phyloP scores from a whole-genome alignment of 345 rosid genomes.

The Gossypium mustelinum region DNA sequence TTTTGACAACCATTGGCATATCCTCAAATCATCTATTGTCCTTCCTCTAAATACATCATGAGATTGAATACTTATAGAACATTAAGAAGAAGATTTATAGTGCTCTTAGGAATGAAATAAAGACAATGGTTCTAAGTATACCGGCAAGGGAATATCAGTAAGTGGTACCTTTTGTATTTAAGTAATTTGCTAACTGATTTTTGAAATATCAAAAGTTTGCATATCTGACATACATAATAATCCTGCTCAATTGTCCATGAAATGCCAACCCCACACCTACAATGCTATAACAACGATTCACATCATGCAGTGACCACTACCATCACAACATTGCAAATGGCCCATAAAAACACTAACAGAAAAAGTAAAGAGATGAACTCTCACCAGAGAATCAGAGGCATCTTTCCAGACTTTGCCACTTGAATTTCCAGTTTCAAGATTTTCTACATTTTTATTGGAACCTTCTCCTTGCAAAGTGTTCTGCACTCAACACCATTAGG shows the following conservation, averaged over 20 bases:
- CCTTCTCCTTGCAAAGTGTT: background rate
- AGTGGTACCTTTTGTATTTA: background rate
- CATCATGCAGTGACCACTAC: background rate
- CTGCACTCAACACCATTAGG: background rate
- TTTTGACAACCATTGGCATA: background rate
- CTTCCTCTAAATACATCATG: background rate
- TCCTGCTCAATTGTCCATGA: background rate
- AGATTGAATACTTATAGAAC: background rate
- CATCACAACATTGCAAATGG: background rate
- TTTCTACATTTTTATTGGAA: background rate
- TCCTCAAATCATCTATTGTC: background rate
- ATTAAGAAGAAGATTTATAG: background rate
- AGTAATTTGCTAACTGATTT: background rate
- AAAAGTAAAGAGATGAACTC: background rate
- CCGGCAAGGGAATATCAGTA: background rate
- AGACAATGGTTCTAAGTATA: background rate
- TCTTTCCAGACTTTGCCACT: background rate
- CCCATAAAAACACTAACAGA: background rate
- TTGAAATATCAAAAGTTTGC: background rate
- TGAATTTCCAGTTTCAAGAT: background rate
- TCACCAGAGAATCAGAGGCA: background rate
- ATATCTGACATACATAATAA: background rate
- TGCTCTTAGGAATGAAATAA: background rate
- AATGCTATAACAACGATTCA: background rate
- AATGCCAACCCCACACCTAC: background rate